Conservation (phyloP, 331 rosid species). For the Erythrophleum ivorense region DNA sequence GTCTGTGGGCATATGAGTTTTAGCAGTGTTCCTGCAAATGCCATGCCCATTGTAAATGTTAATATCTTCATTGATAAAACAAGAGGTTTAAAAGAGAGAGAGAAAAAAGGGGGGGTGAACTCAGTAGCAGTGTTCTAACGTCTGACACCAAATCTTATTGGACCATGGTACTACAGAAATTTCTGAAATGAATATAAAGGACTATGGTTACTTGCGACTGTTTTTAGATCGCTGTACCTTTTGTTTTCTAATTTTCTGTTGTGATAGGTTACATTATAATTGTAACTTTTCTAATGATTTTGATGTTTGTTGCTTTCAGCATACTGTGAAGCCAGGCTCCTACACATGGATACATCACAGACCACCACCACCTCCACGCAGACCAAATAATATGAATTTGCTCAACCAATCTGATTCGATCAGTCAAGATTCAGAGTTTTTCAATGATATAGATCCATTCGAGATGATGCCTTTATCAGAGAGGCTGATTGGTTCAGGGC, state of each 20-base stretch:
- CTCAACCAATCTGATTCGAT: slow-evolving; percentile 41
- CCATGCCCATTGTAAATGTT: not conserved
- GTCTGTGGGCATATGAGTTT: not conserved
- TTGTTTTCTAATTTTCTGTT: not conserved
- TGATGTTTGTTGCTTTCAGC: slow-evolving; percentile 46
- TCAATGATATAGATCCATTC: slow-evolving; percentile 35
- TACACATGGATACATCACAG: slow-evolving; percentile 44
- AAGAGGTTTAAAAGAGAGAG: not conserved
- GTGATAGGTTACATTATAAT: not conserved
- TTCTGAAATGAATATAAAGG: not conserved
- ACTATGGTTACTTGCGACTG: not conserved
- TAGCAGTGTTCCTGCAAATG: not conserved
- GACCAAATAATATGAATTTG: slow-evolving; percentile 27
- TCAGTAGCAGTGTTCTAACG: not conserved
- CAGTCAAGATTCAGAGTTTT: slow-evolving; percentile 18
- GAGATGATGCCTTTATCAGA: slow-evolving; percentile 45
- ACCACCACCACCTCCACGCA: slow-evolving; percentile 46
- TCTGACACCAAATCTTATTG: not conserved
- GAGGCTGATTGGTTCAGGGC: slow-evolving; percentile 35
- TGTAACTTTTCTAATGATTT: slow-evolving; percentile 27
- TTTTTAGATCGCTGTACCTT: not conserved
- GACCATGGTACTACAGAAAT: not conserved
- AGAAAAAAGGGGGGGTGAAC: not conserved
- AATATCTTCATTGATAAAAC: too few relatives aligned
- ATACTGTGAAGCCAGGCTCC: slow-evolving; percentile 54